Conservation (phyloP, 192 early-diverging fungal species). For the Coemansia sp. region DNA sequence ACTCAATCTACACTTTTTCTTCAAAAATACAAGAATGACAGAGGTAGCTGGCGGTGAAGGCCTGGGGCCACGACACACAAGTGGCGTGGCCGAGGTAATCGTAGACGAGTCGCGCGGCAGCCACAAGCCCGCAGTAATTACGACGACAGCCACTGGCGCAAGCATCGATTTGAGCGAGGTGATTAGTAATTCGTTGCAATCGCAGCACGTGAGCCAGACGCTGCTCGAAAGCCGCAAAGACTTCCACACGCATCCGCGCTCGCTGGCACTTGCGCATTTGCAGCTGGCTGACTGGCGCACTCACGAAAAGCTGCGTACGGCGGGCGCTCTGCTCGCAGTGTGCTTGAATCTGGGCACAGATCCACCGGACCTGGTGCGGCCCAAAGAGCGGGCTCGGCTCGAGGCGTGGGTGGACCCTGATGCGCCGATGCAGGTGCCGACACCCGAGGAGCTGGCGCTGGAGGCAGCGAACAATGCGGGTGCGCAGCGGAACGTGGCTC, state of each 20-base stretch:
- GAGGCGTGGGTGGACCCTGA: constrained; percentile 97
- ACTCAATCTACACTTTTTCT: neutral
- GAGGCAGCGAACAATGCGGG: constrained; percentile 49
- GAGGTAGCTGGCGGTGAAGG: constrained; percentile 24
- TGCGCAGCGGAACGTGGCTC: constrained; percentile 12
- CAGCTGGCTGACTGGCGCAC: constrained; percentile 65
- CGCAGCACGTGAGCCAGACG: constrained; percentile 17
- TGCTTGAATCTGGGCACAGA: constrained; percentile 96
- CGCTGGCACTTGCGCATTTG: constrained; percentile 34
- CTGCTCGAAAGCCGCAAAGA: constrained; percentile 39
- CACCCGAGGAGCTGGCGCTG: constrained; percentile 61
- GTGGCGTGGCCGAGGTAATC: constrained; percentile 17
- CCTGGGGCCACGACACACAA: neutral
- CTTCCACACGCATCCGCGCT: constrained; percentile 52
- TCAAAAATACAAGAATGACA: constrained; percentile 11
- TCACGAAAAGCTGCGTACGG: constrained; percentile 73
- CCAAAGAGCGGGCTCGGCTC: constrained; percentile 81
- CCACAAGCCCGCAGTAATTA: constrained; percentile 20
- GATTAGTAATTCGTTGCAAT: constrained; percentile 11
- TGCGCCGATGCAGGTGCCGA: constrained; percentile 49
- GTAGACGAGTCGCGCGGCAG: constrained; percentile 28
- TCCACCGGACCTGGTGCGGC: constrained; percentile 89
- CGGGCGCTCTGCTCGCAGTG: constrained; percentile 79
- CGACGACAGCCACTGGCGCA: constrained; percentile 39
- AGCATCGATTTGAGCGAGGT: constrained; percentile 42